Evolutionary conservation across 176 grass and related monocot species (phyloP), one percentile per base, ranked within the genome.

Genomic region (Tuctoria greenei): DNA sequence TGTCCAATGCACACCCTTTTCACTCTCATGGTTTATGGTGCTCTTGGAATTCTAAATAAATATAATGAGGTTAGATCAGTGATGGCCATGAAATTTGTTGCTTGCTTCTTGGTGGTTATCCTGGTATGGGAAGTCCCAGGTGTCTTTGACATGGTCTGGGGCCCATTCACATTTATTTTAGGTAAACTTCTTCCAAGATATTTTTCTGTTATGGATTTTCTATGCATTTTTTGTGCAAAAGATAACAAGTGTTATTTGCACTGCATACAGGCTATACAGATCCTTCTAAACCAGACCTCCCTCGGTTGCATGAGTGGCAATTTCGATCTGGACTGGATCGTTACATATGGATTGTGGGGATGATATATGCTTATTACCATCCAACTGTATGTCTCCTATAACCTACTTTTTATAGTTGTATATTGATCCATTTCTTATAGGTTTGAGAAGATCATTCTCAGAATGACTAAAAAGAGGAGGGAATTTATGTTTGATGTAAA

Each of bases 1-100:
- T 99, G 95, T 69, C 95, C 95, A 64, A 99, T 99, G 95, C 95
- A 99, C 77, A 99, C 95, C 43, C 82, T 99, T 73, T 99, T 95
- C 77, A 99, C 95, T 46, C 89, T 99, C 73, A 99, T 95, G 95
- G 95, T 99, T 64, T 99, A 99, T 82, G 89, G 87, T 50, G 87
- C 95, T 67, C 85, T 95, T 82, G 95, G 95, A 82, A 87, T 99
- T 82, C 83, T 99, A 59, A 94, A 95, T 72, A 99, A 95, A 82
- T 90, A 99, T 46, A 99, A 99, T 31, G 91, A 99, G 71, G 79
- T 89, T 70, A 86, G 85, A 72, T 75, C 87, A 31, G 95, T 90
- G 76, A 99, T 99, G 71, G 91, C 82, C 38, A 79, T 87, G 74
- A 99, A 99, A 84, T 84, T 99, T 68, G 73, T 42, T 65, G 66